Conservation (phyloP, 352 stramenopile species). For the Globisporangium lucens region DNA sequence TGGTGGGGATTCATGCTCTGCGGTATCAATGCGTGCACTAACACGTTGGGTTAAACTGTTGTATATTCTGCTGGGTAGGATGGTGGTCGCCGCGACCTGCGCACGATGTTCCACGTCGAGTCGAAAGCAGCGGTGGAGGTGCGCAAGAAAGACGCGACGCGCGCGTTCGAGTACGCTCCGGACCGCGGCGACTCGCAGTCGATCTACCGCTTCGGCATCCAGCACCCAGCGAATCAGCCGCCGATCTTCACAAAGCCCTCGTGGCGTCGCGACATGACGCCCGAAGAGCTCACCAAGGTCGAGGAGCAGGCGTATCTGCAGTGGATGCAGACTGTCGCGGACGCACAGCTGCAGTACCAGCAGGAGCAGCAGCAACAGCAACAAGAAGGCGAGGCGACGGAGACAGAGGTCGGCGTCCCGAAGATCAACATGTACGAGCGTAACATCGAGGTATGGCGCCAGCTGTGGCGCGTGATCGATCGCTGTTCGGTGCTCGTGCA, state of each 20-base stretch:
- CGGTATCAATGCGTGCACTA: neutral
- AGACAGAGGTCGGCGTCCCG: neutral
- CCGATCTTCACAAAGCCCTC: constrained; percentile 58
- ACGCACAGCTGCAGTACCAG: constrained; percentile 27
- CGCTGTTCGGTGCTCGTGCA: constrained; percentile 75
- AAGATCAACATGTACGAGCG: constrained; percentile 74
- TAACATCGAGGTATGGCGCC: constrained; percentile 80
- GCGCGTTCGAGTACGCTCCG: constrained; percentile 47
- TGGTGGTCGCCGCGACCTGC: constrained; percentile 49
- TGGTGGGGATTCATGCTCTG: neutral
- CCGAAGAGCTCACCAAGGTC: constrained; percentile 50
- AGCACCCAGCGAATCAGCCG: constrained; percentile 54
- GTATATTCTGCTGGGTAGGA: constrained; percentile 10
- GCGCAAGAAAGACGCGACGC: constrained; percentile 70
- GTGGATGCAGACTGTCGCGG: constrained; percentile 55
- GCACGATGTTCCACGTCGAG: constrained; percentile 70
- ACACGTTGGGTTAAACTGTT: neutral
- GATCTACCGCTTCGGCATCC: constrained; percentile 68
- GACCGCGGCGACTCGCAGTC: constrained; percentile 67
- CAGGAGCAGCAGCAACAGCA: constrained; percentile 3
- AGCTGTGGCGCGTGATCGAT: constrained; percentile 82
- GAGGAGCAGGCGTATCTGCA: constrained; percentile 55
- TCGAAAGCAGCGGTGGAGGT: constrained; percentile 48
- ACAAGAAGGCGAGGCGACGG: neutral
- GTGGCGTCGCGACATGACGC: constrained; percentile 64